These are phyloP conservation scores for Mariannaea sp. DNA, from an alignment of 2,329 filamentous ascomycete genomes.

Conservation along the genomic window DNA sequence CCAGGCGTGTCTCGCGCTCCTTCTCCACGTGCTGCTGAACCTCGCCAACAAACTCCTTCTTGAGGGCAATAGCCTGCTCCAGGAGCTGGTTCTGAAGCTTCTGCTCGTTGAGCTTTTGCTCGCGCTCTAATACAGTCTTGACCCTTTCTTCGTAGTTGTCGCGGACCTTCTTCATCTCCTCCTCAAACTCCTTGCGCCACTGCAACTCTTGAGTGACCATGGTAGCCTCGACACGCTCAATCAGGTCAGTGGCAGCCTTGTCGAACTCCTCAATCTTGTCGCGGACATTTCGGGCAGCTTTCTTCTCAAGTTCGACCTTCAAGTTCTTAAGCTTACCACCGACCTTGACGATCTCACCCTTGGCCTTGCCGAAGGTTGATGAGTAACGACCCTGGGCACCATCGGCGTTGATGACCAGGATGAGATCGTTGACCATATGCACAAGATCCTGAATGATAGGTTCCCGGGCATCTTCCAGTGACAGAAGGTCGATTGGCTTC, in stretches of 20 bases:
- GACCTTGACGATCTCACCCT: slow-evolving; percentile 78
- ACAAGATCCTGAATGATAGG: slow-evolving; percentile 91
- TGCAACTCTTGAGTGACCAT: slow-evolving; percentile 80
- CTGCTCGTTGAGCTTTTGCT: slow-evolving; percentile 80
- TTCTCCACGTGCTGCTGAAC: slow-evolving; percentile 83
- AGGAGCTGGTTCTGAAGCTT: slow-evolving; percentile 82
- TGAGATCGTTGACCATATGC: slow-evolving; percentile 94
- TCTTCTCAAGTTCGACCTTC: slow-evolving; percentile 69
- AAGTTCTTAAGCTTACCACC: slow-evolving; percentile 77
- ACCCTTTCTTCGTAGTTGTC: slow-evolving; percentile 80
- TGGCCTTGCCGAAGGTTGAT: slow-evolving; percentile 80
- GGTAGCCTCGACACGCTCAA: slow-evolving; percentile 82
- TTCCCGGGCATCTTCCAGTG: slow-evolving; percentile 76
- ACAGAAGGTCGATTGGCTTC: slow-evolving; percentile 77
- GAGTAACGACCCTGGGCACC: slow-evolving; percentile 77
- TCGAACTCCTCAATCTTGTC: slow-evolving; percentile 80
- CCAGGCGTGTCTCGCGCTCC: slow-evolving; percentile 84
- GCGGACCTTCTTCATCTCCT: slow-evolving; percentile 80
- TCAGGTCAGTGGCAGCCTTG: slow-evolving; percentile 82
- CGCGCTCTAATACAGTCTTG: slow-evolving; percentile 76
- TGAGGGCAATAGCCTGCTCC: slow-evolving; percentile 87
- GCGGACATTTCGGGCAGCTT: slow-evolving; percentile 76
- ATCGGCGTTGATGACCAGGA: slow-evolving; percentile 89
- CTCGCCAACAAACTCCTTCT: slow-evolving; percentile 79
- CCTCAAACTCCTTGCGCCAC: slow-evolving; percentile 86